Evolutionary conservation across 2,329 filamentous ascomycete species (phyloP).

Genomic region (Lizonia empirigonia): DNA sequence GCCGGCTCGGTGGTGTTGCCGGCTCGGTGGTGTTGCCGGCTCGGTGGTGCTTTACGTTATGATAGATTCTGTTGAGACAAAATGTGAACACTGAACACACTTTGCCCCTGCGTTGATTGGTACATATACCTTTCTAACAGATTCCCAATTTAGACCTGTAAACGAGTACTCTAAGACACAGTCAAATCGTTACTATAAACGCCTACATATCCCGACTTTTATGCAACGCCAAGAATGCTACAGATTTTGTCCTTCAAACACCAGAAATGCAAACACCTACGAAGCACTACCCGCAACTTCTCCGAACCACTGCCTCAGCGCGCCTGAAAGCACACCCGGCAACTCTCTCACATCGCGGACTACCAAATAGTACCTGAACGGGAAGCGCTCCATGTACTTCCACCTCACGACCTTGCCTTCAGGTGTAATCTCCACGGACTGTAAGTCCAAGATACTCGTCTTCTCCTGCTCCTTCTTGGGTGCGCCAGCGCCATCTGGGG

Average conservation of each 20-base stretch:
- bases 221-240: not conserved
- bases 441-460: constrained; percentile 82
- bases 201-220: not conserved
- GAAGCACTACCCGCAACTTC: constrained; percentile 60
- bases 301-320: constrained; percentile 95
- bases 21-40: no score
- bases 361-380: constrained; percentile 95
- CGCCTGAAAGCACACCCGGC: constrained; percentile 82
- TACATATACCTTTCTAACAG: no score
- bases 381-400: constrained; percentile 92
- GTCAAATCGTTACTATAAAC: not conserved
- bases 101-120: no score
- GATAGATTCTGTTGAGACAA: no score
- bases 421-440: constrained; percentile 80
- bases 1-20: no score
- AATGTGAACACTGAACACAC: no score
- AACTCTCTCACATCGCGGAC: constrained; percentile 91
- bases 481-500: constrained; percentile 17
- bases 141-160: no score
- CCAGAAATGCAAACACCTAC: constrained; percentile 2
- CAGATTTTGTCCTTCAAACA: not conserved
- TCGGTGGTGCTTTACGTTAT: no score
- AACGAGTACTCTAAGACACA: not conserved
- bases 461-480: constrained; percentile 55
- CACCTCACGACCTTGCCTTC: constrained; percentile 77